Evolutionary conservation across 345 rosid genomes (phyloP).

Genomic region (Moricandia moricandioides): DNA sequence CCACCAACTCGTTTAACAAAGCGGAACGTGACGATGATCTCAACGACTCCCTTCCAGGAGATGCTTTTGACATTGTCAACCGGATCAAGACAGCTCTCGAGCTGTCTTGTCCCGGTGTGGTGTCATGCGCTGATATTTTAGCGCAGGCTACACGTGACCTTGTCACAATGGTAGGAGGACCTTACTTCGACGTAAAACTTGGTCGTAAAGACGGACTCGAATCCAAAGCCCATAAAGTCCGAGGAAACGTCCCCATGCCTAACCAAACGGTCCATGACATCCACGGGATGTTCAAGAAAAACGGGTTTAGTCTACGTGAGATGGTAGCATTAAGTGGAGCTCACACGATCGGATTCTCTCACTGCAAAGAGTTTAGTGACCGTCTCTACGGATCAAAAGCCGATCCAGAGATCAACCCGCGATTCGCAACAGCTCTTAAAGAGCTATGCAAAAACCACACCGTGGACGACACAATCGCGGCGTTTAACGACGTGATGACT

Average conservation of each 20-base stretch:
- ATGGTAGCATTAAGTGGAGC: constrained; percentile 58
- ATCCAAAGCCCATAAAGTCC: constrained; percentile 41
- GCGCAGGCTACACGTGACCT: constrained; percentile 58
- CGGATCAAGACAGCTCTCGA: constrained; percentile 53
- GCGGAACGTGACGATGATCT: constrained; percentile 56
- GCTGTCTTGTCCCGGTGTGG: constrained; percentile 52
- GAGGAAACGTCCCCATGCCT: constrained; percentile 36
- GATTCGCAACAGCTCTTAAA: constrained; percentile 43
- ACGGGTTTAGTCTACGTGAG: constrained; percentile 45
- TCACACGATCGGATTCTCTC: constrained; percentile 65
- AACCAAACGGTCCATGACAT: constrained; percentile 44
- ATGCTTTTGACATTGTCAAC: constrained; percentile 47
- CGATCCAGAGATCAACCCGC: constrained; percentile 41
- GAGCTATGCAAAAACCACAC: constrained; percentile 39
- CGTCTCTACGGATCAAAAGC: constrained; percentile 36
- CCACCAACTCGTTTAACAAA: constrained; percentile 48
- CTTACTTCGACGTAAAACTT: constrained; percentile 40
- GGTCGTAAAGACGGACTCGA: constrained; percentile 58
- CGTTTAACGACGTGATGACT: constrained; percentile 56
- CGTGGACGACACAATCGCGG: constrained; percentile 41
- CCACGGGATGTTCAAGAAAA: constrained; percentile 39
- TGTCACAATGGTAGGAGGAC: constrained; percentile 59
- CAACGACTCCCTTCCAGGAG: constrained; percentile 56
- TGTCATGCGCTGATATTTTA: constrained; percentile 62
- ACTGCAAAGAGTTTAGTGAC: constrained; percentile 49